A percentile compares a stretch with the other conserved stretches of the same genome.
Conservation (phyloP, 495 filamentous ascomycete species). For the Coniosporium apollinis region DNA sequence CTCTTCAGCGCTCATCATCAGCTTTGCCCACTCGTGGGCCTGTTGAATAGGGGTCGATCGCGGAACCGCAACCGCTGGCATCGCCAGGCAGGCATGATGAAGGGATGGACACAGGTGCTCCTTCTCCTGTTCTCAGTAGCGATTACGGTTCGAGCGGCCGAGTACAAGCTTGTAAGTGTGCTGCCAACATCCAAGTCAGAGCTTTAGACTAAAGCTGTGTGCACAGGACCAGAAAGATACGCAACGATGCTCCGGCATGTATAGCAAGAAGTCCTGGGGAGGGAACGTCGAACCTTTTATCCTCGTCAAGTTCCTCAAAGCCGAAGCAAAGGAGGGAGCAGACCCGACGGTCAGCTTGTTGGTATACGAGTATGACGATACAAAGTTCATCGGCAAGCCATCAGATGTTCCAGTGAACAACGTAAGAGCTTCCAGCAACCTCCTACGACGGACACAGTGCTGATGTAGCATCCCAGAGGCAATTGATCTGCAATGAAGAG, state of each 20-base stretch:
- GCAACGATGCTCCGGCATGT: constrained; percentile 89
- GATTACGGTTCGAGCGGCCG: background rate
- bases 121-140: background rate
- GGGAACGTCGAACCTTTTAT: constrained; percentile 82
- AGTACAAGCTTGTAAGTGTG: background rate
- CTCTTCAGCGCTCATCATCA: no score
- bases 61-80: no score
- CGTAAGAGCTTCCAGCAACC: no score
- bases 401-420: no score
- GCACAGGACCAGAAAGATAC: constrained; percentile 58
- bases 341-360: constrained; percentile 72
- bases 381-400: constrained; percentile 50
- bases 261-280: constrained; percentile 77
- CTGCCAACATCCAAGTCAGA: background rate
- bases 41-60: no score
- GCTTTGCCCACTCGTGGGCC: no score
- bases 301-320: constrained; percentile 58
- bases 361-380: constrained; percentile 88
- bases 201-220: background rate
- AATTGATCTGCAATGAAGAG: constrained; percentile 59
- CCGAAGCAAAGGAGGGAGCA: constrained; percentile 31
- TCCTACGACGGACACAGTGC: no score
- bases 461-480: no score
- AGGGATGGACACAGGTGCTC: background rate
- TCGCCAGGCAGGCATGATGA: no score